Evolutionary conservation across 495 filamentous ascomycete species (phyloP).

Genomic region (Penicillium flavigenum): DNA sequence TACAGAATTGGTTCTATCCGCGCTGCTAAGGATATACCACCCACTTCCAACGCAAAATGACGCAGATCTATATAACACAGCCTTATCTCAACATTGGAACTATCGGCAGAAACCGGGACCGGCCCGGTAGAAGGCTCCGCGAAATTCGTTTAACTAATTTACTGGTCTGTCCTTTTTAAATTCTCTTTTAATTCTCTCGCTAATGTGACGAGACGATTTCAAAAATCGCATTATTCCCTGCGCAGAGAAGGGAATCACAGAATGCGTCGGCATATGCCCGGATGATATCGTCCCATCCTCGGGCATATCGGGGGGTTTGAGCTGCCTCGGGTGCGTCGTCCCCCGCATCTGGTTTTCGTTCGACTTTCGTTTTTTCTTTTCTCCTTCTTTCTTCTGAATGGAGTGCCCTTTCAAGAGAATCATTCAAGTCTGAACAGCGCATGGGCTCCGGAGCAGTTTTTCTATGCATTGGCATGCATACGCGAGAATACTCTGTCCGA

Average conservation of each 20-base stretch:
- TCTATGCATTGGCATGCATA: background rate
- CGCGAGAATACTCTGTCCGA: constrained; percentile 10
- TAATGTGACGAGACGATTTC: background rate
- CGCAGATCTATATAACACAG: background rate
- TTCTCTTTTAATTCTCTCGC: constrained; percentile 6
- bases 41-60: background rate
- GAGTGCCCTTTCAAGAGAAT: background rate
- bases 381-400: constrained; percentile 6
- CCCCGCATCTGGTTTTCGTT: constrained; percentile 15
- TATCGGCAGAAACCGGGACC: constrained; percentile 35
- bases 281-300: constrained; percentile 1
- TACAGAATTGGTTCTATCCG: background rate
- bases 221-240: background rate
- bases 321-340: background rate
- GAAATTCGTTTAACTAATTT: constrained; percentile 23
- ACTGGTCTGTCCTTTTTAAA: background rate
- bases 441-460: background rate
- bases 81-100: constrained; percentile 3
- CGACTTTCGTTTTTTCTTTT: constrained; percentile 10
- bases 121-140: constrained; percentile 15
- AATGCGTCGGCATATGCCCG: constrained; percentile 2
- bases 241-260: background rate
- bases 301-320: constrained; percentile 3
- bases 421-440: background rate
- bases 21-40: background rate